Percentiles rank a stretch among this genome's conserved stretches.
Conservation (phyloP, 331 rosid genomes). For the Rosa hybrid region DNA sequence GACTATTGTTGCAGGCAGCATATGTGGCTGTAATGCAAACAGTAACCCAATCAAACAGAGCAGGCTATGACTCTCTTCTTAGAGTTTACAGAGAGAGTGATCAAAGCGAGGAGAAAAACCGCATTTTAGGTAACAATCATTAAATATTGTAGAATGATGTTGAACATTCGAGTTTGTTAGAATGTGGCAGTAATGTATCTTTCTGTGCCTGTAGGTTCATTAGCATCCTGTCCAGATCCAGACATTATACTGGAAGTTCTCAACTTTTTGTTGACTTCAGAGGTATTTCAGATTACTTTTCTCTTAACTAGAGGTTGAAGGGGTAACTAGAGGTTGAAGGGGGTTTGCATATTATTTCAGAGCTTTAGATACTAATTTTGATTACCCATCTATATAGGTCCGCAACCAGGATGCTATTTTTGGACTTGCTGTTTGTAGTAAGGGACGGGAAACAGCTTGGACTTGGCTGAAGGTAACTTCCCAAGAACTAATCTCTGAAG, state of each 20-base stretch:
- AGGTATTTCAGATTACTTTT: conserved; percentile 31
- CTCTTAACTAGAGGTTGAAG: not conserved
- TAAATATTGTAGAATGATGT: conserved; percentile 16
- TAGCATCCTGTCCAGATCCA: conserved; percentile 53
- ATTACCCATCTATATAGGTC: conserved; percentile 46
- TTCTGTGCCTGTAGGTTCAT: conserved; percentile 41
- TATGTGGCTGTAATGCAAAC: conserved; percentile 78
- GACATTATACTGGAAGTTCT: conserved; percentile 46
- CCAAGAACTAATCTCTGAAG: not conserved
- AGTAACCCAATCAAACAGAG: conserved; percentile 53
- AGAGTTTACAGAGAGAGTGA: conserved; percentile 80
- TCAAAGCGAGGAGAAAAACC: conserved; percentile 82
- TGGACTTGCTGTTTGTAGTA: conserved; percentile 56
- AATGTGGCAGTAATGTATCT: conserved; percentile 5
- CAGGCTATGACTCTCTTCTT: conserved; percentile 69
- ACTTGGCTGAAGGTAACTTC: conserved; percentile 77
- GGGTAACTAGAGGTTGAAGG: not conserved
- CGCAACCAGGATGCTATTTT: conserved; percentile 85
- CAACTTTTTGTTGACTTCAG: conserved; percentile 47
- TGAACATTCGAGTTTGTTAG: conserved; percentile 7
- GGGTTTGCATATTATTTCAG: not conserved
- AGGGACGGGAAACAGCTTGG: conserved; percentile 92
- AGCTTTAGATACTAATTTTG: conserved; percentile 12
- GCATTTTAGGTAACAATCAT: conserved; percentile 63
- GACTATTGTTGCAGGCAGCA: conserved; percentile 59